Conservation (phyloP, 768 basidiomycete species). For the Lentinula boryana region DNA sequence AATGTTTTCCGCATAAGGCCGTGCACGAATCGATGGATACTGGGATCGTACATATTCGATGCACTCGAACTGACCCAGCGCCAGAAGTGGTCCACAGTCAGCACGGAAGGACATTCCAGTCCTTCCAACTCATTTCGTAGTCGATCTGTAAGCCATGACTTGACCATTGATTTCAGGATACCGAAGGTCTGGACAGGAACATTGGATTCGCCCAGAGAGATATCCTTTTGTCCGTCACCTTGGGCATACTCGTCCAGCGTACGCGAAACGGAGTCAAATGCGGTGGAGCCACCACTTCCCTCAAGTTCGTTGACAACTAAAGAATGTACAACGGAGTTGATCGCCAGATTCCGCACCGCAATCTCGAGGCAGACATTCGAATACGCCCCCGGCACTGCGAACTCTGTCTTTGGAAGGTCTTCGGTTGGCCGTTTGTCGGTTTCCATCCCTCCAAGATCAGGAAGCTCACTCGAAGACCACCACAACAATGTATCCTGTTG, state of each 20-base stretch:
- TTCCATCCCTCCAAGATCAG: conserved; percentile 92
- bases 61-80: conserved; percentile 88
- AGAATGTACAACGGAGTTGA: conserved; percentile 91
- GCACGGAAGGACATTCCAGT: conserved; percentile 56
- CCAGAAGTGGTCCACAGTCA: conserved; percentile 94
- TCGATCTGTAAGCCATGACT: conserved; percentile 86
- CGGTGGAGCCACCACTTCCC: conserved; percentile 88
- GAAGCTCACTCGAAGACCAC: conserved; percentile 90
- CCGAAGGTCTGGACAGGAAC: conserved; percentile 83
- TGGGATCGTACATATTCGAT: conserved; percentile 87
- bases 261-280: conserved; percentile 89
- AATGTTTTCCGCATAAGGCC: conserved; percentile 98
- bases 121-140: conserved; percentile 62
- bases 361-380: conserved; percentile 91
- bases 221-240: conserved; percentile 59
- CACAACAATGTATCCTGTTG: conserved; percentile 90
- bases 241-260: conserved; percentile 87
- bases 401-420: conserved; percentile 80
- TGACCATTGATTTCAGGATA: conserved; percentile 83
- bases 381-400: conserved; percentile 80
- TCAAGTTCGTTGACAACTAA: conserved; percentile 96
- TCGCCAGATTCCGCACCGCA: conserved; percentile 85
- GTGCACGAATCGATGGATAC: conserved; percentile 88
- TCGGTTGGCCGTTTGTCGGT: conserved; percentile 74
- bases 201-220: conserved; percentile 85